These are phyloP conservation scores for Coemansia sp. DNA, from an alignment of 192 early-diverging fungal species.

Conservation along the genomic window DNA sequence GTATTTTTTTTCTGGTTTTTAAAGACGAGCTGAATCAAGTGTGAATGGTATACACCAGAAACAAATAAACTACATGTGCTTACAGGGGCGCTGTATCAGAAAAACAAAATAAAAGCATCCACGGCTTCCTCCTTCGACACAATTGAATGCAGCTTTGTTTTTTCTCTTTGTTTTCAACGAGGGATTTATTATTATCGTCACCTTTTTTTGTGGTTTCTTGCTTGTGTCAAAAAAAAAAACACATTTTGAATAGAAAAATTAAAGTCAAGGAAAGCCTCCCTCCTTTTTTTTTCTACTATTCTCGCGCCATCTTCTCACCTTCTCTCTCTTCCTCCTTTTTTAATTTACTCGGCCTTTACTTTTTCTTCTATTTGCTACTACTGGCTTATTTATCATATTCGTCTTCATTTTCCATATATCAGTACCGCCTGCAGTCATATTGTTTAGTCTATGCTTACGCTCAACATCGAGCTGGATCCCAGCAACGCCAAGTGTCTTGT, in stretches of 20 bases:
- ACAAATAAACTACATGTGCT: too few relatives aligned
- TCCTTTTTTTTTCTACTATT: not conserved
- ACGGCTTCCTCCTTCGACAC: not conserved
- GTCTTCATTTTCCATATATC: not conserved
- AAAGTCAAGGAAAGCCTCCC: not conserved
- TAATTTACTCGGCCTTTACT: not conserved
- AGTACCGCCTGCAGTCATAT: too few relatives aligned
- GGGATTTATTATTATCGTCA: not conserved
- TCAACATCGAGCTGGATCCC: slow-evolving; percentile 22
- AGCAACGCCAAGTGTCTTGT: slow-evolving; percentile 24
- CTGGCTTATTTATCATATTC: not conserved
- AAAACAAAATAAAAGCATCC: too few relatives aligned
- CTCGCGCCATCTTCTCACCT: too few relatives aligned
- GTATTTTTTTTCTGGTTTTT: too few relatives aligned
- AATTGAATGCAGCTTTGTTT: not conserved
- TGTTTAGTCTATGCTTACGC: slow-evolving; percentile 19
- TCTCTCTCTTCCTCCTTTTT: not conserved
- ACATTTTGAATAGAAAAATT: not conserved
- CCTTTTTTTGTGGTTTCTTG: not conserved
- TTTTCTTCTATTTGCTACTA: not conserved
- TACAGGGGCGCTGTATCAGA: too few relatives aligned
- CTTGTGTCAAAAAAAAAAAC: not conserved
- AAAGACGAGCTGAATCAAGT: too few relatives aligned
- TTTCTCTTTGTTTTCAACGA: slow-evolving; percentile 2
- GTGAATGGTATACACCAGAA: too few relatives aligned